A percentile compares a stretch with the other conserved stretches of the same genome.
These are phyloP conservation scores for Eremomyces bilateralis DNA, from an alignment of 495 filamentous ascomycete genomes.

Conservation along the genomic window DNA sequence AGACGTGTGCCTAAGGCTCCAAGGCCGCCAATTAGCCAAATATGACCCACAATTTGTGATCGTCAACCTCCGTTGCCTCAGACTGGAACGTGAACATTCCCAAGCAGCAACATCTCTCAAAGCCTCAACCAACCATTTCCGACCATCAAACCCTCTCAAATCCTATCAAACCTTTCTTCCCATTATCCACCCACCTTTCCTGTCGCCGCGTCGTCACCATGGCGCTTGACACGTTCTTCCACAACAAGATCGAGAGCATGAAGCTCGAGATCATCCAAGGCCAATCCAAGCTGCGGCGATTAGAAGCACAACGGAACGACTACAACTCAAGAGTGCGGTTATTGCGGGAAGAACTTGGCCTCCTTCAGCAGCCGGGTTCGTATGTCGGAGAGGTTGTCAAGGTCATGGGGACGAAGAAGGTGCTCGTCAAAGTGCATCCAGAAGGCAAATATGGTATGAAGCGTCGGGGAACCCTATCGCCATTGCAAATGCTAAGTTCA, in stretches of 20 bases:
- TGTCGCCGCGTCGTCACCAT: constrained; percentile 44
- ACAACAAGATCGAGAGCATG: constrained; percentile 99
- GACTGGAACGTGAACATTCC: too few species aligned
- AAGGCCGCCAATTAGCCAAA: too few species aligned
- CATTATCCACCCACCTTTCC: too few species aligned
- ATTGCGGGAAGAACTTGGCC: constrained; percentile 83
- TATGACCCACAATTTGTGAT: too few species aligned
- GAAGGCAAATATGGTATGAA: constrained; percentile 92
- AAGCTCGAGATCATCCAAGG: constrained; percentile 99
- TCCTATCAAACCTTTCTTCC: too few species aligned
- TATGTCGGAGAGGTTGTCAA: constrained; percentile 99
- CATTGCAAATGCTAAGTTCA: neutral
- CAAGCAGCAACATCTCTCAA: too few species aligned
- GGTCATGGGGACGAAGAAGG: constrained; percentile 99
- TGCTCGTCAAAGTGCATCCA: constrained; percentile 95
- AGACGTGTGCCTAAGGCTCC: too few species aligned
- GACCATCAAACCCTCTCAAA: too few species aligned
- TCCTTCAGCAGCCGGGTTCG: constrained; percentile 91
- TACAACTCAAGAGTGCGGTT: constrained; percentile 96
- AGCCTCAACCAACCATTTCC: too few species aligned
- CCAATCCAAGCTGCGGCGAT: constrained; percentile 76
- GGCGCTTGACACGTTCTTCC: constrained; percentile 97
- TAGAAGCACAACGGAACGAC: constrained; percentile 97
- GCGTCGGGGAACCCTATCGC: neutral
- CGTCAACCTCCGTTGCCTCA: too few species aligned